Percentiles rank a stretch among this genome's conserved stretches.
phyloP scores from a whole-genome alignment of 2,329 filamentous ascomycete genomes.

The Aspergillus thermomutatus region DNA sequence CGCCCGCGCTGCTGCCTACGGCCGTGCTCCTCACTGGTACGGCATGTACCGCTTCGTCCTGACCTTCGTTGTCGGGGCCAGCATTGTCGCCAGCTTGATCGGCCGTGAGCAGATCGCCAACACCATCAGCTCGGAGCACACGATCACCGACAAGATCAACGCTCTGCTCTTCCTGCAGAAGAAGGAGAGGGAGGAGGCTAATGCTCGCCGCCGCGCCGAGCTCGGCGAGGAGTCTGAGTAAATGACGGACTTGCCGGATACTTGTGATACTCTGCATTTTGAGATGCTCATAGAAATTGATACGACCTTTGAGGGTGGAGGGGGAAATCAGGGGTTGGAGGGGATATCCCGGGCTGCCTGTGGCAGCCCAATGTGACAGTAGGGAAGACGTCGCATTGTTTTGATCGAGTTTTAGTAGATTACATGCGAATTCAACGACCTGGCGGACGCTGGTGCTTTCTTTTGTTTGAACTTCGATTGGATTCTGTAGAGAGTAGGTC shows the following conservation, averaged over 20 bases:
- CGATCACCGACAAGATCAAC: slow-evolving; percentile 49
- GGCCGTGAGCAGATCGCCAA: slow-evolving; percentile 72
- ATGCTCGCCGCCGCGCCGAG: slow-evolving; percentile 34
- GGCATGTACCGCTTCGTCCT: slow-evolving; percentile 85
- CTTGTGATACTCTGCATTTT: not conserved
- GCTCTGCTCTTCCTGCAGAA: slow-evolving; percentile 49
- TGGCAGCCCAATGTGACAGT: slow-evolving; percentile 14
- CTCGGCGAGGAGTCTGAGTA: slow-evolving; percentile 31
- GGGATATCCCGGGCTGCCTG: not conserved
- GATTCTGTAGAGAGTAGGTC: not conserved
- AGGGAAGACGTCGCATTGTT: slow-evolving; percentile 21
- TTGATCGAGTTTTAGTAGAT: slow-evolving; percentile 33
- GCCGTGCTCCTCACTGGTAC: slow-evolving; percentile 85
- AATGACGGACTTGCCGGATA: slow-evolving; percentile 9
- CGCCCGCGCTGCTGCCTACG: slow-evolving; percentile 65
- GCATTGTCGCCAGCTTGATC: slow-evolving; percentile 76
- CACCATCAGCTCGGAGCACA: slow-evolving; percentile 33
- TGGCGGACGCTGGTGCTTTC: slow-evolving; percentile 23
- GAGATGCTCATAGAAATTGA: not conserved
- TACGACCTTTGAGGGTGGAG: not conserved
- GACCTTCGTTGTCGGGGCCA: slow-evolving; percentile 81
- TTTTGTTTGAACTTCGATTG: slow-evolving; percentile 23
- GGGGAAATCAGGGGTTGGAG: not conserved
- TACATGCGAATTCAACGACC: slow-evolving; percentile 31
- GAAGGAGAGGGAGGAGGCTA: slow-evolving; percentile 45